Evolutionary conservation across 768 basidiomycete species (phyloP), one percentile per base, ranked within the genome.

Genomic region (Serendipita sp.): DNA sequence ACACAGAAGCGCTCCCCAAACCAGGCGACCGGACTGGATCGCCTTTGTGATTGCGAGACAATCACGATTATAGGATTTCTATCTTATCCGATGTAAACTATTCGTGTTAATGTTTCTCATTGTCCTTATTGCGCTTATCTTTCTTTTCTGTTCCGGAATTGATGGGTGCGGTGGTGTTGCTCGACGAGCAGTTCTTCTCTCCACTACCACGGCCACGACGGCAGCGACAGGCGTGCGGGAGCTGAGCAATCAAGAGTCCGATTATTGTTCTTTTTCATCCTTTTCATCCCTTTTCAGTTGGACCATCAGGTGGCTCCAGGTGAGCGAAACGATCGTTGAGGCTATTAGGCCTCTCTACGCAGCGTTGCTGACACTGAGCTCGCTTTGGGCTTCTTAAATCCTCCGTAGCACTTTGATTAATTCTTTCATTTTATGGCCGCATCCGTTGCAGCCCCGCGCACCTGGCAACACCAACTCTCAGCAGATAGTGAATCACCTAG

Each of bases 351-450:
- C 45, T 5, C 45, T 48, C 45, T 48, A 28, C n/a, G 45, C n/a
- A 20, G 38, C 45, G n/a, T 20, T 28, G 45, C 45, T 48, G 45
- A 48, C 45, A n/a, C 45, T 48, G 9, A 20, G 45, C 45, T 48
- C 38, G 45, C 45, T n/a, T 48, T 48, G 45, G 7, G 20, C 45
- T 9, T 28, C 20, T 38, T 38, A 38, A 38, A 38, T n/a, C n/a
- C 5, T 24, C n/a, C 53, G 11, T 28, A 58, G 53, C 33, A 31
- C 2, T 9, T 58, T 58, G 53, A 58, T 58, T 58, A 33, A 58
- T 58, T 58, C n/a, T 58, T 58, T 30, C 53, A 33, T 58, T 58
- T 58, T 58, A 58, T 58, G 53, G 53, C 53, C 53, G 17, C 53
- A 31, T 30, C 53, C 31, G 26, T 58, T 24, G 53, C 53, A 11